A percentile compares a stretch with the other conserved stretches of the same genome.
These are phyloP conservation scores for Phytophthora sojae DNA, from an alignment of 352 stramenopile species.

Conservation along the genomic window DNA sequence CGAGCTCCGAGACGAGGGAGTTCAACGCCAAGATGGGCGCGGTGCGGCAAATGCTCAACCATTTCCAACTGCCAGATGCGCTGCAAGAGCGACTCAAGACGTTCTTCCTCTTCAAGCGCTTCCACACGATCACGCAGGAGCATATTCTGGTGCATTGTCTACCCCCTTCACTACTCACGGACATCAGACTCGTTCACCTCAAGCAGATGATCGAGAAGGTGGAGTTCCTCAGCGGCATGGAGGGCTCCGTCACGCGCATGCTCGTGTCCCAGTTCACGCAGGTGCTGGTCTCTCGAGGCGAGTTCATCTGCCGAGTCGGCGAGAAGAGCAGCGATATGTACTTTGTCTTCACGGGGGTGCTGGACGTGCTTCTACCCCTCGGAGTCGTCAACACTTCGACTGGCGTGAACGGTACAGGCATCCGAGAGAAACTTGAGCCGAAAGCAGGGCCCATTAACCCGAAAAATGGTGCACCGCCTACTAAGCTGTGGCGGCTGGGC, in stretches of 20 bases:
- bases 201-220: slow-evolving; percentile 75
- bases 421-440: neutral
- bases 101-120: slow-evolving; percentile 73
- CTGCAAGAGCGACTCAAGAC: slow-evolving; percentile 63
- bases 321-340: slow-evolving; percentile 75
- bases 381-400: slow-evolving; percentile 20
- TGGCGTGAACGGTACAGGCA: slow-evolving; percentile 1
- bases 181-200: slow-evolving; percentile 72
- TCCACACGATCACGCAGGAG: slow-evolving; percentile 76
- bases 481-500: slow-evolving; percentile 32
- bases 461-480: slow-evolving; percentile 12
- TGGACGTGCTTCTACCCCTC: slow-evolving; percentile 48
- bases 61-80: slow-evolving; percentile 55
- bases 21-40: slow-evolving; percentile 67
- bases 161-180: slow-evolving; percentile 68
- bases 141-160: slow-evolving; percentile 63
- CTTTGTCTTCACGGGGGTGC: slow-evolving; percentile 69
- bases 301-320: slow-evolving; percentile 64
- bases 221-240: slow-evolving; percentile 61
- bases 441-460: neutral
- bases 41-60: slow-evolving; percentile 58
- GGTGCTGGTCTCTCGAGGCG: slow-evolving; percentile 53
- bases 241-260: slow-evolving; percentile 66
- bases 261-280: slow-evolving; percentile 73
- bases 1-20: slow-evolving; percentile 63